phyloP scores from a whole-genome alignment of 2,329 filamentous ascomycete genomes.

The Verticillium dahliae region DNA sequence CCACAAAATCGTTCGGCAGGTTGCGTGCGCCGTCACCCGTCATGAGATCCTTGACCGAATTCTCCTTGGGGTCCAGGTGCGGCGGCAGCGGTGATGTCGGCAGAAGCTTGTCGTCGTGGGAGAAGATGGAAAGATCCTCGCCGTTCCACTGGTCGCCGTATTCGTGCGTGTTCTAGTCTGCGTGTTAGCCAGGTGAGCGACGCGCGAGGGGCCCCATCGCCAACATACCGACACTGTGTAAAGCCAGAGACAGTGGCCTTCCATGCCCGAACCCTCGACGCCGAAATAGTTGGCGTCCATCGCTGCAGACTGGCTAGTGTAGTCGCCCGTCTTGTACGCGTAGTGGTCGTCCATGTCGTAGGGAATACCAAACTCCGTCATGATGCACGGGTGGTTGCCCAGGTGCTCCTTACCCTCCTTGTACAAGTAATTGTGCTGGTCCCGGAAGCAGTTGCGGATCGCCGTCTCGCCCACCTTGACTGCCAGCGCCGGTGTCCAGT shows the following conservation, averaged over 20 bases:
- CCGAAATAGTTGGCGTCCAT: constrained; percentile 96
- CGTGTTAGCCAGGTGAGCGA: background rate
- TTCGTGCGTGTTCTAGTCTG: constrained; percentile 68
- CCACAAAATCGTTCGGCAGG: constrained; percentile 49
- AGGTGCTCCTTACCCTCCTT: constrained; percentile 85
- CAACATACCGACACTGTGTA: constrained; percentile 63
- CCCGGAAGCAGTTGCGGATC: constrained; percentile 86
- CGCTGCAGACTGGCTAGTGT: constrained; percentile 83
- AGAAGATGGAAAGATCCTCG: constrained; percentile 89
- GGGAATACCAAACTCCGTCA: constrained; percentile 95
- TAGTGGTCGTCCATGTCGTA: constrained; percentile 98
- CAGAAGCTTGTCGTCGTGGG: constrained; percentile 67
- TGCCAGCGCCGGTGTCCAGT: constrained; percentile 82
- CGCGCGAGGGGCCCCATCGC: background rate
- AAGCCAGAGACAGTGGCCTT: constrained; percentile 85
- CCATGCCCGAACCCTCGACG: constrained; percentile 74
- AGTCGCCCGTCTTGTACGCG: constrained; percentile 93
- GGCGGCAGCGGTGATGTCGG: constrained; percentile 44
- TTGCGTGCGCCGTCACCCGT: constrained; percentile 21
- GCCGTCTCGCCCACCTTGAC: constrained; percentile 90
- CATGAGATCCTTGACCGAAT: constrained; percentile 17
- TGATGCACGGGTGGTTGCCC: constrained; percentile 80
- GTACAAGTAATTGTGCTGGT: constrained; percentile 76
- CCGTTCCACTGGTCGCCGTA: constrained; percentile 97
- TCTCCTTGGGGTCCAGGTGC: constrained; percentile 28